Evolutionary conservation across 805 yeast species (phyloP).

Genomic region (Saturnispora galanensis): DNA sequence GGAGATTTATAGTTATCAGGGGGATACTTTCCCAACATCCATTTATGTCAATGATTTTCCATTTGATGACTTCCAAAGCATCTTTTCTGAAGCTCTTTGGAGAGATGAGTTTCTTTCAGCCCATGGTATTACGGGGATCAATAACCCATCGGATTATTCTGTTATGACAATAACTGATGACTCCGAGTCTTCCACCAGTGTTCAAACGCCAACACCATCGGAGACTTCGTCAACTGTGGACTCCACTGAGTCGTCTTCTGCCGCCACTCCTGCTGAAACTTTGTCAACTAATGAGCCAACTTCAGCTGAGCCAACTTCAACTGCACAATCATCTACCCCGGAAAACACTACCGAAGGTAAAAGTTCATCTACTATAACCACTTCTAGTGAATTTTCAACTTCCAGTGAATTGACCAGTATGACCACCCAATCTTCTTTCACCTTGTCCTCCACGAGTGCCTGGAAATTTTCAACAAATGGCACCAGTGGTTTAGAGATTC

Average conservation of each 20-base stretch:
- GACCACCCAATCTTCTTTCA: background rate
- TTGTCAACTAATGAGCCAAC: background rate
- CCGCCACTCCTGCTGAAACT: background rate
- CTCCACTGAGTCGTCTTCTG: background rate
- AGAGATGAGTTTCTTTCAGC: constrained; percentile 20
- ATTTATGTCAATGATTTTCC: constrained; percentile 24
- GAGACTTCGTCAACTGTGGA: background rate
- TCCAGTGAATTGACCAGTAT: background rate
- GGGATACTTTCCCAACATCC: constrained; percentile 17
- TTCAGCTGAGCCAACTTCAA: background rate
- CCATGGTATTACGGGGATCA: constrained; percentile 20
- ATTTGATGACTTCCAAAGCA: constrained; percentile 25
- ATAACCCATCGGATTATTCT: constrained; percentile 23
- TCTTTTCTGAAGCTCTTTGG: constrained; percentile 28
- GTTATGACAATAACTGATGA: constrained; percentile 12
- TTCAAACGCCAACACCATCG: background rate
- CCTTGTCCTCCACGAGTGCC: background rate
- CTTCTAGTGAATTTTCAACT: background rate
- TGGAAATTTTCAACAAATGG: background rate
- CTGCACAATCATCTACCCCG: background rate
- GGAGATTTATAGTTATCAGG: constrained; percentile 11
- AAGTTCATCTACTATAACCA: background rate
- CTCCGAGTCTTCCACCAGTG: background rate
- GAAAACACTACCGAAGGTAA: background rate
- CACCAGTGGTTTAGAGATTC: background rate